Base-by-base conservation (phyloP, 768 basidiomycete species). In the Hygrophorus pudorinus region DNA sequence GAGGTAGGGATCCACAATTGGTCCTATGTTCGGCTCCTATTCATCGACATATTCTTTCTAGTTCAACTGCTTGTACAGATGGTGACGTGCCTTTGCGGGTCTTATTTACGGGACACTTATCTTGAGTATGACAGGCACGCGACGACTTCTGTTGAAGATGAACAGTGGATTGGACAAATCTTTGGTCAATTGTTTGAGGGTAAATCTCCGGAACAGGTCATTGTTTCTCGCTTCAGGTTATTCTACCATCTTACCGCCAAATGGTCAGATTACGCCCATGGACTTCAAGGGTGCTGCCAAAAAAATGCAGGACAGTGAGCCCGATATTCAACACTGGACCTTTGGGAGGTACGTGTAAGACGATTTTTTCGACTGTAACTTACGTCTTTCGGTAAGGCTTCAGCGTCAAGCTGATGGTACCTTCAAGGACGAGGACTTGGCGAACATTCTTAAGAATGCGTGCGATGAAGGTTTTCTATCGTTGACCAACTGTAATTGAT, bases 11-110 rank as follows among this genome's bases (percentile, higher is more conserved):
- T 11, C 5, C 8, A 13, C 36, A n/a, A 10, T 3, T 30, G 4
- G 14, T 14, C 21, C 16, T 10, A 14, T 13, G 11, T 20, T 18
- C 33, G 11, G 28, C 12, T 38, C 9, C 18, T 24, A 31, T 11
- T 38, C 36, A 24, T 31, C 33, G 13, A 44, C 16, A 35, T 31
- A n/a, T 30, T 46, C 5, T 21, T 38, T 8, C n/a, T 31, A 85
- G 81, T 90, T 90, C 67, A 90, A 90, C 53, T 83, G 82, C 53
- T 63, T 90, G 44, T 90, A 90, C 60, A 75, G 84, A 14, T 70
- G 88, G 35, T 36, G 7, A 35, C 9, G 17, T 29, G 2, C 34
- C 11, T 44, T n/a, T 13, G 2, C 18, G 14, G 11, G 2, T 33
- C 16, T 33, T 14, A 4, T 10, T 2, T 10, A n/a, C 17, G n/a